Conservation (phyloP, 441 rosid genomes). For the Dalechampia spathulata region DNA sequence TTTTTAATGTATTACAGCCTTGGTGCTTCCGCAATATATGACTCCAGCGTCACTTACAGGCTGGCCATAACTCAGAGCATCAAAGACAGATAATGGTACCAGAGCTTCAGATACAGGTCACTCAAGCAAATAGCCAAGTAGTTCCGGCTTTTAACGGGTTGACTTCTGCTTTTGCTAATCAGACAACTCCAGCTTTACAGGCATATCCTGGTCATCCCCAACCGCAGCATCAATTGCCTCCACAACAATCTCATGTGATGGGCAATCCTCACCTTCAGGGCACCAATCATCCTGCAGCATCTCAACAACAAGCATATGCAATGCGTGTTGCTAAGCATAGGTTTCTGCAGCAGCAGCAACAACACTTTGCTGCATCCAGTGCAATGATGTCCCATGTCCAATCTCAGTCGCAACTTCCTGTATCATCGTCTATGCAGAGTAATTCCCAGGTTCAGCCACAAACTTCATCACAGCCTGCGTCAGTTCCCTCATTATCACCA, state of each 20-base stretch:
- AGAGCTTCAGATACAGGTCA: slow-evolving; percentile 66
- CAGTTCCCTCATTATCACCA: slow-evolving; percentile 42
- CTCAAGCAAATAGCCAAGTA: slow-evolving; percentile 68
- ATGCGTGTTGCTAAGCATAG: slow-evolving; percentile 63
- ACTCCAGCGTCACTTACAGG: slow-evolving; percentile 26
- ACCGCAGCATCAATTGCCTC: slow-evolving; percentile 69
- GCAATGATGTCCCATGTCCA: slow-evolving; percentile 55
- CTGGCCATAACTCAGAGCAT: slow-evolving; percentile 48
- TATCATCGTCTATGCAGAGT: slow-evolving; percentile 60
- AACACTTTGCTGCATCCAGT: slow-evolving; percentile 58
- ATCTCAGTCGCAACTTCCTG: slow-evolving; percentile 58
- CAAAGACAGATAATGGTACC: slow-evolving; percentile 56
- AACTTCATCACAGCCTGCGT: slow-evolving; percentile 46
- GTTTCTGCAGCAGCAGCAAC: slow-evolving; percentile 62
- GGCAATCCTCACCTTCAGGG: slow-evolving; percentile 63
- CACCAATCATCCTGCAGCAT: slow-evolving; percentile 52
- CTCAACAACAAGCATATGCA: slow-evolving; percentile 72
- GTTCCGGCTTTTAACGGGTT: slow-evolving; percentile 60
- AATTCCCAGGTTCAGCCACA: slow-evolving; percentile 68
- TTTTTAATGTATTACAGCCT: not conserved
- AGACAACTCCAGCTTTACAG: slow-evolving; percentile 66
- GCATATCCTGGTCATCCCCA: slow-evolving; percentile 60
- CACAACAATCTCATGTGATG: slow-evolving; percentile 60
- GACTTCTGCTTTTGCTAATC: slow-evolving; percentile 67
- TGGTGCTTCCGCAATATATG: not conserved